Evolutionary conservation across 495 filamentous ascomycete genomes (phyloP).

Genomic region (Rhizodiscina lignyota): DNA sequence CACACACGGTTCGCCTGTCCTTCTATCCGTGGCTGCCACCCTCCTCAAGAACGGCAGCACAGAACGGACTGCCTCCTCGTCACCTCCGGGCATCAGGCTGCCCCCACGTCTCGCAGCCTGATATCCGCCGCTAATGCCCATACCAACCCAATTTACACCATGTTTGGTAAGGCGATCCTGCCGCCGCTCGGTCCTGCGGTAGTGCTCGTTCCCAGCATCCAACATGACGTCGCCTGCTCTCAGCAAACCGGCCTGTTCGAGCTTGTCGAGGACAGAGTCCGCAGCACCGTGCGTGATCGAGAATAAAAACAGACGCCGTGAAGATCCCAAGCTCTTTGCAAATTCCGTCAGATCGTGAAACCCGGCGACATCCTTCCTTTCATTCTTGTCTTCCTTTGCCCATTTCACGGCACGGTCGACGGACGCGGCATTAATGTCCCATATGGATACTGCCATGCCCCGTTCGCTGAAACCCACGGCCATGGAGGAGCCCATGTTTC

Average conservation of each 20-base stretch:
- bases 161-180: conserved; percentile 37
- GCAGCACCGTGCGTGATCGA: conserved; percentile 54
- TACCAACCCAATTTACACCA: conserved; percentile 47
- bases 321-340: conserved; percentile 8
- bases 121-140: conserved; percentile 55
- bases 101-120: conserved; percentile 49
- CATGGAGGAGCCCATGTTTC: conserved; percentile 52
- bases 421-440: conserved; percentile 34
- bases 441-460: conserved; percentile 41
- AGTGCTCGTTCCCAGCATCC: conserved; percentile 58
- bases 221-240: conserved; percentile 51
- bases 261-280: conserved; percentile 43
- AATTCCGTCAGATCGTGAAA: conserved; percentile 12
- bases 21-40: conserved; percentile 41
- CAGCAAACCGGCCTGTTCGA: conserved; percentile 38
- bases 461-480: conserved; percentile 47
- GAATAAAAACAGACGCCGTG: conserved; percentile 40
- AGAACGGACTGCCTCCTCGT: conserved; percentile 36
- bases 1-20: conserved; percentile 41
- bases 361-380: conserved; percentile 14
- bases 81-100: conserved; percentile 48
- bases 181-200: conserved; percentile 45
- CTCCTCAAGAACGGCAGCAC: conserved; percentile 46
- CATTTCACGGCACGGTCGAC: conserved; percentile 26
- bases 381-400: conserved; percentile 16